phyloP scores from a whole-genome alignment of 2,329 filamentous ascomycete species.

The Mollisia scopiformis region DNA sequence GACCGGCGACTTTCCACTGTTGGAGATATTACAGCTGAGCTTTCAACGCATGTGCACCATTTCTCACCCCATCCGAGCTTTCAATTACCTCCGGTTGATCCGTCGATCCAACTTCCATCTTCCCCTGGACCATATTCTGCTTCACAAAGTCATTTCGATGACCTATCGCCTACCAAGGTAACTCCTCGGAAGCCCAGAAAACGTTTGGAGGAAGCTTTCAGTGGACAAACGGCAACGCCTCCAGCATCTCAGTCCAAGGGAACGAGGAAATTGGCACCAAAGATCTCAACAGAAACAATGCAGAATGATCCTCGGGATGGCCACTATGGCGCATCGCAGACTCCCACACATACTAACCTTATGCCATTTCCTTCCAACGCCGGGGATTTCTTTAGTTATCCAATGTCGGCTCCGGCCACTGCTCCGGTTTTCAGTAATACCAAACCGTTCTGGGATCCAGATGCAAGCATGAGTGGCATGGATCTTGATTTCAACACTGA shows the following conservation, averaged over 20 bases:
- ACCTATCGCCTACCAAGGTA: slow-evolving; percentile 36
- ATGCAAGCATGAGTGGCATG: slow-evolving; percentile 55
- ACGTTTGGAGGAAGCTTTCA: slow-evolving; percentile 35
- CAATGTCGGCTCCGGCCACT: slow-evolving; percentile 59
- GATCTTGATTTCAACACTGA: slow-evolving; percentile 59
- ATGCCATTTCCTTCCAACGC: slow-evolving; percentile 51
- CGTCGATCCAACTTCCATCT: slow-evolving; percentile 59
- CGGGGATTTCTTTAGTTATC: slow-evolving; percentile 61
- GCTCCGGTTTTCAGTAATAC: slow-evolving; percentile 48
- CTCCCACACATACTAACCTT: slow-evolving; percentile 49
- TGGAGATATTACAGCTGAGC: slow-evolving; percentile 52
- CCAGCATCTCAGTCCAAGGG: slow-evolving; percentile 60
- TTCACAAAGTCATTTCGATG: slow-evolving; percentile 31
- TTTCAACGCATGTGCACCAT: slow-evolving; percentile 65
- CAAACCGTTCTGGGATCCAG: slow-evolving; percentile 59
- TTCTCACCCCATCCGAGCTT: slow-evolving; percentile 56
- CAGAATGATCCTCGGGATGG: slow-evolving; percentile 33
- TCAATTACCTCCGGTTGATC: slow-evolving; percentile 61
- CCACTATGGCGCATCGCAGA: slow-evolving; percentile 31
- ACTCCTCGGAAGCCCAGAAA: slow-evolving; percentile 44
- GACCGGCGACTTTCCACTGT: slow-evolving; percentile 54
- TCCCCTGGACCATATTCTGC: slow-evolving; percentile 50
- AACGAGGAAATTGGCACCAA: slow-evolving; percentile 55
- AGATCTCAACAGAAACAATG: slow-evolving; percentile 32
- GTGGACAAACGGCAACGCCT: slow-evolving; percentile 59